Evolutionary conservation across 2,329 filamentous ascomycete genomes (phyloP), one percentile per base, ranked within the genome.

Genomic region (Gremmenia infestans): DNA sequence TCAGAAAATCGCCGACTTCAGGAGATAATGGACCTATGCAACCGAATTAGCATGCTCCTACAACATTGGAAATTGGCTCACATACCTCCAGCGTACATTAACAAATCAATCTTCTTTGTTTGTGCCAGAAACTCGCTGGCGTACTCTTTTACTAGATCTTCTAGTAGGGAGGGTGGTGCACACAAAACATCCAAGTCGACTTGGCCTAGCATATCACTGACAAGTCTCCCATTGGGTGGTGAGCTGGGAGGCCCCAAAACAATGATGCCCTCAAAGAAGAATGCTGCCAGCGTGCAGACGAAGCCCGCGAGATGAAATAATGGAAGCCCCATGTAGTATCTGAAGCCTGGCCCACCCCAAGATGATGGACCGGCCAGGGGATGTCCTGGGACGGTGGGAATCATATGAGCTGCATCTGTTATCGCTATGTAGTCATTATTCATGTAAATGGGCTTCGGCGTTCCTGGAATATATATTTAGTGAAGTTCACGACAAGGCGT

Each of bases 401-500:
- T 17, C 9, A 12, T 32, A 32, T 9, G 28, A 32, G 28, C 28
- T 32, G 9, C 8, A 32, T 32, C 28, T 32, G 3, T 11, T 32
- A 32, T 32, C 28, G 9, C 28, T 12, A 32, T 32, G 28, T 32
- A 32, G 9, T 32, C 28, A 32, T 32, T 32, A 32, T 32, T 32
- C 28, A 4, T 9, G 48, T 19, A 49, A 35, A n/a, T 50, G 46
- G 32, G 52, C 9, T 15, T 54, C 46, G 12, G 39, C 50, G 52
- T 47, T 19, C 28, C 28, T 32, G 1, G 28, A 49, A 15, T 47
- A 45, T 49, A 54, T 45, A 39, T 39, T 5, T 63, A 68, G 58
- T 77, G 70, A 3, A 69, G 66, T 59, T 68, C 66, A 1, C 63
- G 53, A 9, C 75, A 70, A 0, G 72, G 73, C 51, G 75, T 76